These are phyloP conservation scores for Aciculosporium take DNA, from an alignment of 2,329 filamentous ascomycete species.

Conservation along the genomic window DNA sequence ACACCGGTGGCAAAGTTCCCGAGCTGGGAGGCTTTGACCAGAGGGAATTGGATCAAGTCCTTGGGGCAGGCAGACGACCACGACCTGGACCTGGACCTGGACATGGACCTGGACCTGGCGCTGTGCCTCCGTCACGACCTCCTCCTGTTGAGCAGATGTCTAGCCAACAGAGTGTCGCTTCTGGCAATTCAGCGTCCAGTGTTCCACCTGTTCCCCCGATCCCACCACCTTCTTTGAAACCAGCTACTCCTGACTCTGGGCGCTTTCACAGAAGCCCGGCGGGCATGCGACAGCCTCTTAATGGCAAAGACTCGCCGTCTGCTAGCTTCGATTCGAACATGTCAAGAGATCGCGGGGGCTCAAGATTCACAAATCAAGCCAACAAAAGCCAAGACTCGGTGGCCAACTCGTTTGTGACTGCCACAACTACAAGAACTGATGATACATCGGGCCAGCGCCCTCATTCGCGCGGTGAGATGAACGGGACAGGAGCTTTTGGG, in stretches of 20 bases:
- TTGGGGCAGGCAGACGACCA: conserved; percentile 39
- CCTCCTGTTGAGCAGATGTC: conserved; percentile 14
- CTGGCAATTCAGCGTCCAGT: conserved; percentile 7
- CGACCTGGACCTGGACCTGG: conserved; percentile 16
- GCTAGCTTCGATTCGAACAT: conserved; percentile 36
- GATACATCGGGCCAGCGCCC: conserved; percentile 36
- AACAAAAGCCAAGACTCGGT: conserved; percentile 47
- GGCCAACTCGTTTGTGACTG: conserved; percentile 26
- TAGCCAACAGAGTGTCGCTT: conserved; percentile 10
- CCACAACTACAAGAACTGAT: conserved; percentile 28
- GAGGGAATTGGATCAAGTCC: conserved; percentile 61
- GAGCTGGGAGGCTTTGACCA: conserved; percentile 71
- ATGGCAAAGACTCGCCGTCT: conserved; percentile 32
- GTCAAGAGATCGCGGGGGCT: conserved; percentile 23
- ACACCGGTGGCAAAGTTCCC: conserved; percentile 74
- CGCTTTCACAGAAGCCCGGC: conserved; percentile 17
- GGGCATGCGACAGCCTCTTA: conserved; percentile 20
- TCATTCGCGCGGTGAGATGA: conserved; percentile 37
- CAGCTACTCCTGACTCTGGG: conserved; percentile 12
- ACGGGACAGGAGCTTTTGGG: conserved; percentile 24
- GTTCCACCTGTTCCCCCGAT: conserved; percentile 6
- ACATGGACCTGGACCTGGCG: conserved; percentile 12
- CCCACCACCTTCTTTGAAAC: conserved; percentile 9
- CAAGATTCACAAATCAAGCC: conserved; percentile 32
- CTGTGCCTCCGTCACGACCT: conserved; percentile 11